phyloP scores from a whole-genome alignment of 441 rosid genomes.

The Melastoma candidum region DNA sequence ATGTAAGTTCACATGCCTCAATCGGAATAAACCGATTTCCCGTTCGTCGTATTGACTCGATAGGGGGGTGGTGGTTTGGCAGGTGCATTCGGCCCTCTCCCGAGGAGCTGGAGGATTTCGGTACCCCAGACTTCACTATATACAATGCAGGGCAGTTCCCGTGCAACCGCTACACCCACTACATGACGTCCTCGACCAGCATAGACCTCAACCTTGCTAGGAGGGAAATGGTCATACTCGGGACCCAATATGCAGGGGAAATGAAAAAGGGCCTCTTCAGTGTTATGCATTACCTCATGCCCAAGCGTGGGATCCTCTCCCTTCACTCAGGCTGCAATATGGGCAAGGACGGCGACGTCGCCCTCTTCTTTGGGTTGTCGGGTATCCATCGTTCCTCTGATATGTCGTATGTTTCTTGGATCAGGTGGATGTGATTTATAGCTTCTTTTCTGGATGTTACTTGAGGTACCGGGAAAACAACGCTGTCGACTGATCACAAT shows the following conservation, averaged over 20 bases:
- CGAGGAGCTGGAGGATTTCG: slow-evolving; percentile 97
- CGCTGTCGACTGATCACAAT: slow-evolving; percentile 90
- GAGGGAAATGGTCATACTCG: slow-evolving; percentile 98
- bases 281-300: slow-evolving; percentile 99
- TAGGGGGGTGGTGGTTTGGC: slow-evolving; percentile 26
- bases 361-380: slow-evolving; percentile 99
- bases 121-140: slow-evolving; percentile 98
- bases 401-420: too few relatives aligned
- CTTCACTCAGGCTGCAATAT: slow-evolving; percentile 98
- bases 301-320: slow-evolving; percentile 92
- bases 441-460: slow-evolving; percentile 1
- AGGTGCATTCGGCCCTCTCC: slow-evolving; percentile 99
- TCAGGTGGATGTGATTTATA: too few relatives aligned
- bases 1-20: slow-evolving; percentile 36
- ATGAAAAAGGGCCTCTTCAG: slow-evolving; percentile 99
- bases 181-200: slow-evolving; percentile 99
- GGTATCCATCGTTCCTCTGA: slow-evolving; percentile 28
- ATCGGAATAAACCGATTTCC: too few relatives aligned
- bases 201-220: slow-evolving; percentile 87
- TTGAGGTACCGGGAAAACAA: slow-evolving; percentile 91
- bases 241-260: slow-evolving; percentile 99
- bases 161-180: slow-evolving; percentile 96
- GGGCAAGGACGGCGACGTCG: slow-evolving; percentile 99
- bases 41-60: too few relatives aligned
- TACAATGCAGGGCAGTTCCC: slow-evolving; percentile 99